A percentile compares a stretch with the other conserved stretches of the same genome.
Conservation (phyloP, 1,139 yeast species). For the Diutina neorugosa region DNA sequence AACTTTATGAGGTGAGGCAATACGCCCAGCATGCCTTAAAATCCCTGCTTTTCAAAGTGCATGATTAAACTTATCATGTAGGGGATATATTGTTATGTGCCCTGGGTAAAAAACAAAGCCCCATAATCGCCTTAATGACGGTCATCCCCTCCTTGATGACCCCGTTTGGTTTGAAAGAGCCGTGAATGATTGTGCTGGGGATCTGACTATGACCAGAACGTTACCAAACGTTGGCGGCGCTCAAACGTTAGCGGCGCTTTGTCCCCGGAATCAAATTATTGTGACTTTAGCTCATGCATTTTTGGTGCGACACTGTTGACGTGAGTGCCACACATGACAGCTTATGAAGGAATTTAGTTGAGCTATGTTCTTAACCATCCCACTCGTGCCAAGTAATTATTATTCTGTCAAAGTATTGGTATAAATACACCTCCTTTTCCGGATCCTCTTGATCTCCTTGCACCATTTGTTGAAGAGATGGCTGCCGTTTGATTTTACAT, state of each 20-base stretch:
- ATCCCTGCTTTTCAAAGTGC: background rate
- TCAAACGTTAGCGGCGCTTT: too few species aligned
- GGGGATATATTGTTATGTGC: background rate
- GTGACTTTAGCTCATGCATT: background rate
- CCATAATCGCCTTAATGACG: background rate
- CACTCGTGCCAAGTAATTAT: background rate
- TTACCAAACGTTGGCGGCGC: too few species aligned
- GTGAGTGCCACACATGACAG: background rate
- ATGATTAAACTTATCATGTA: background rate
- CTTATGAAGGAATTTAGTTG: background rate
- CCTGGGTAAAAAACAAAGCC: background rate
- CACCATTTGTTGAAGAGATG: background rate
- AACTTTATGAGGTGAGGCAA: background rate
- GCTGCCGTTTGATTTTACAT: background rate
- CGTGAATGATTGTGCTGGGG: too few species aligned
- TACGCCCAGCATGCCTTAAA: background rate
- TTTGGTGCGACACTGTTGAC: background rate
- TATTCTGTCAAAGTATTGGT: background rate
- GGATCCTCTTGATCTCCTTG: background rate
- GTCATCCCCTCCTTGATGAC: too few species aligned
- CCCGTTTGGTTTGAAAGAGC: too few species aligned
- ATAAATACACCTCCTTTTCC: background rate
- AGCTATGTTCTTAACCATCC: background rate
- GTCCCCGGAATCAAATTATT: too few species aligned
- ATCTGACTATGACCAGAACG: too few species aligned